phyloP scores from a whole-genome alignment of 441 rosid genomes.

The Brassica hybrid region DNA sequence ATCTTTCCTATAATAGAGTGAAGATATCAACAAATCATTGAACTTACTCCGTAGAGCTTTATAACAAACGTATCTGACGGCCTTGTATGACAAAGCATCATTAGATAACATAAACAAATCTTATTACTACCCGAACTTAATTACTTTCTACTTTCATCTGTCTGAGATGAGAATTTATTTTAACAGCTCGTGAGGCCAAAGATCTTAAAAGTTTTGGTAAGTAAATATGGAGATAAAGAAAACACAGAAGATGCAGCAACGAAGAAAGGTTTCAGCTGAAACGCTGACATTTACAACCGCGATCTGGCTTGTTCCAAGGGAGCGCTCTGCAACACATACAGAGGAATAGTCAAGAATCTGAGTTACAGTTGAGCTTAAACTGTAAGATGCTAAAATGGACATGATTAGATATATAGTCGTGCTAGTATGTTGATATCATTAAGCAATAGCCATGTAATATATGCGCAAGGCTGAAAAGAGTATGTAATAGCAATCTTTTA shows the following conservation, averaged over 20 bases:
- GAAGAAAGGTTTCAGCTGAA: neutral
- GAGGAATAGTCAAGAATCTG: constrained; percentile 14
- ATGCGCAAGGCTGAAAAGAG: neutral
- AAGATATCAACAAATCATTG: constrained; percentile 12
- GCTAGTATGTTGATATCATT: neutral
- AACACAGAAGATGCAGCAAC: constrained; percentile 23
- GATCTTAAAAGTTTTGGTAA: constrained; percentile 22
- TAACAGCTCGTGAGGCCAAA: constrained; percentile 9
- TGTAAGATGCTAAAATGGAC: neutral
- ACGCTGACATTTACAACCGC: constrained; percentile 48
- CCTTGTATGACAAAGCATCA: constrained; percentile 19
- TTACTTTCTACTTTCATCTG: constrained; percentile 30
- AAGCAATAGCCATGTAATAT: neutral
- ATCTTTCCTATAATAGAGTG: neutral
- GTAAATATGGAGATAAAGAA: constrained; percentile 3
- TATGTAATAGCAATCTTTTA: neutral
- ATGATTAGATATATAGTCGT: neutral
- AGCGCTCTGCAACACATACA: constrained; percentile 59
- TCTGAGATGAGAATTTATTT: constrained; percentile 40
- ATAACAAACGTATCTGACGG: constrained; percentile 23
- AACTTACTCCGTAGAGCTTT: constrained; percentile 9
- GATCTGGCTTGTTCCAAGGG: constrained; percentile 64
- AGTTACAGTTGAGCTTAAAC: neutral
- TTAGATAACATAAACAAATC: constrained; percentile 13
- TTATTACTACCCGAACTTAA: constrained; percentile 21